phyloP scores from a whole-genome alignment of 306 rosid species.

The Begonia loranthoides region DNA sequence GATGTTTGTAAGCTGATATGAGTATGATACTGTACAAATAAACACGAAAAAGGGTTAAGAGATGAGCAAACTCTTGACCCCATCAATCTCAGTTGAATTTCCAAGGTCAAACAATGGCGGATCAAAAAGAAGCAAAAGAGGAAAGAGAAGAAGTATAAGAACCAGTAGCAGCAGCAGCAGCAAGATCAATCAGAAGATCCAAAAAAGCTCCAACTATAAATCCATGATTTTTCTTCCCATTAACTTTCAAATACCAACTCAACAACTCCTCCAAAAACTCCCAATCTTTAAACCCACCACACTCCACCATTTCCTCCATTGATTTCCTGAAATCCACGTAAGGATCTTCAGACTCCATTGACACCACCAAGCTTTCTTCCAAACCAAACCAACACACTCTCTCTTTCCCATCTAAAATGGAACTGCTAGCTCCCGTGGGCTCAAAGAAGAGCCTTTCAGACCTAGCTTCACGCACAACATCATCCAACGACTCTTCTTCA shows the following conservation, averaged over 20 bases:
- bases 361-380: slow-evolving; percentile 46
- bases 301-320: slow-evolving; percentile 86
- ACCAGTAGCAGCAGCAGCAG: background rate
- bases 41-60: too few relatives aligned
- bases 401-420: slow-evolving; percentile 35
- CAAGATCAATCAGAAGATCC: slow-evolving; percentile 38
- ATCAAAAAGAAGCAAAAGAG: slow-evolving; percentile 1
- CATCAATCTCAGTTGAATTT: too few relatives aligned
- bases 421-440: slow-evolving; percentile 38
- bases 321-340: slow-evolving; percentile 54
- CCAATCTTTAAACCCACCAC: slow-evolving; percentile 59
- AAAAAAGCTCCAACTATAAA: slow-evolving; percentile 68
- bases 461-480: slow-evolving; percentile 6
- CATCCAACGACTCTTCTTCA: slow-evolving; percentile 34
- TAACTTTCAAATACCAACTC: slow-evolving; percentile 57
- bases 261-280: slow-evolving; percentile 55
- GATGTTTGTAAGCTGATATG: too few relatives aligned
- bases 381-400: slow-evolving; percentile 18
- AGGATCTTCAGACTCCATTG: slow-evolving; percentile 64
- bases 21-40: too few relatives aligned
- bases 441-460: slow-evolving; percentile 77
- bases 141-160: background rate
- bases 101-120: too few relatives aligned
- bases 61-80: too few relatives aligned
- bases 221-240: slow-evolving; percentile 50